Conservation (phyloP, 805 yeast genomes). For the Candida awuae region DNA sequence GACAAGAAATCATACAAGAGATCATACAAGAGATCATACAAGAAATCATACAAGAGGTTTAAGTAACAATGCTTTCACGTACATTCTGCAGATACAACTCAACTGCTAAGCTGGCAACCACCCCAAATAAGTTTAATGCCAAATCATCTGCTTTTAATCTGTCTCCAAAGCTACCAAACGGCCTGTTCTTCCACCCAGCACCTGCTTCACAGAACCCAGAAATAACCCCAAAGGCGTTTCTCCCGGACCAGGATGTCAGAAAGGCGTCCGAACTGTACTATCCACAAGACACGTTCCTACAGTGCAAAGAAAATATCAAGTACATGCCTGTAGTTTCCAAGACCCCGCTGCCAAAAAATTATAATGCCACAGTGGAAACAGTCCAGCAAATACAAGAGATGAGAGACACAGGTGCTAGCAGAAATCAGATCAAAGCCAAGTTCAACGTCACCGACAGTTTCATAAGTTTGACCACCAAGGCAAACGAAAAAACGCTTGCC, state of each 20-base stretch:
- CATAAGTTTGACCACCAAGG: slow-evolving; percentile 24
- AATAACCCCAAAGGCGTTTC: slow-evolving; percentile 29
- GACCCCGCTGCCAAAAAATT: slow-evolving; percentile 20
- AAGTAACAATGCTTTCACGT: neutral
- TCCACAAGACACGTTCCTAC: slow-evolving; percentile 18
- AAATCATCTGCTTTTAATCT: slow-evolving; percentile 32
- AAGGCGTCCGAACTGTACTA: slow-evolving; percentile 21
- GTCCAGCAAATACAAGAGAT: slow-evolving; percentile 24
- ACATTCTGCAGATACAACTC: slow-evolving; percentile 3
- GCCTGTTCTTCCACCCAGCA: slow-evolving; percentile 30
- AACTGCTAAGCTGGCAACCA: slow-evolving; percentile 21
- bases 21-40: too few species aligned
- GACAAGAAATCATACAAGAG: too few species aligned
- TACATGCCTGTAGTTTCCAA: slow-evolving; percentile 26
- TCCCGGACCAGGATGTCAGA: slow-evolving; percentile 28
- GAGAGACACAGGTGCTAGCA: slow-evolving; percentile 26
- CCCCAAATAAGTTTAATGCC: slow-evolving; percentile 31
- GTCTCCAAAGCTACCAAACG: slow-evolving; percentile 28
- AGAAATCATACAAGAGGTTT: too few species aligned
- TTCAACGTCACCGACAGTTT: slow-evolving; percentile 26
- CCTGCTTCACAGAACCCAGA: slow-evolving; percentile 28
- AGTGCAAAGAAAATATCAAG: slow-evolving; percentile 15
- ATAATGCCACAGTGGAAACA: slow-evolving; percentile 20
- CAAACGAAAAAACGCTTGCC: slow-evolving; percentile 17
- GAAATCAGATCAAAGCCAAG: slow-evolving; percentile 26